These are phyloP conservation scores for Stachybotrys elegans DNA, from an alignment of 2,329 filamentous ascomycete species.

Conservation along the genomic window DNA sequence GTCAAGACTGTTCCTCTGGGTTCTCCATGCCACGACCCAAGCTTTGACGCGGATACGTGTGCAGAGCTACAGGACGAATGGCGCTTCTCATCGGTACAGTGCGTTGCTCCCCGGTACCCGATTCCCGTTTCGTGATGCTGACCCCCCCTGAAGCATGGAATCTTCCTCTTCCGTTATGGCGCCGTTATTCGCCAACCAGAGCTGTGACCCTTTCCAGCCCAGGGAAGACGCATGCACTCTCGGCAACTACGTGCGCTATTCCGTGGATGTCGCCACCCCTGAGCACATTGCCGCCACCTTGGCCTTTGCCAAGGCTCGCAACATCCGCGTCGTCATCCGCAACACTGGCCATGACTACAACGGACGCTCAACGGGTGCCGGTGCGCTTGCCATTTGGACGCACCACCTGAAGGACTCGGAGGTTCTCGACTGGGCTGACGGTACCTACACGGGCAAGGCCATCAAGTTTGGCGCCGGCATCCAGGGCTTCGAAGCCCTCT, in stretches of 20 bases:
- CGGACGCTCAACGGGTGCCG: constrained; percentile 54
- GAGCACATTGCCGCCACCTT: constrained; percentile 26
- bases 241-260: constrained; percentile 39
- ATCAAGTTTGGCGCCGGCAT: constrained; percentile 52
- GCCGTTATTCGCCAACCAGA: constrained; percentile 32
- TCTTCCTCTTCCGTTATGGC: constrained; percentile 23
- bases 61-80: constrained; percentile 35
- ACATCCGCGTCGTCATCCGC: constrained; percentile 45
- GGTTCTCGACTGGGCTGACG: constrained; percentile 34
- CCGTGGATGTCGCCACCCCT: constrained; percentile 26
- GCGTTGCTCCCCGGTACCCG: constrained; percentile 12
- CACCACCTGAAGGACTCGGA: constrained; percentile 35
- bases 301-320: constrained; percentile 24
- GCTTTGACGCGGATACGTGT: constrained; percentile 42
- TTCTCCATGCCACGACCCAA: constrained; percentile 41
- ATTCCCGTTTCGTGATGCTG: too few relatives aligned
- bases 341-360: constrained; percentile 46
- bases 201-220: constrained; percentile 31
- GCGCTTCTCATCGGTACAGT: constrained; percentile 40
- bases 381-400: constrained; percentile 34
- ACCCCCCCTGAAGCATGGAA: too few relatives aligned
- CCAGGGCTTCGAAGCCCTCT: constrained; percentile 41
- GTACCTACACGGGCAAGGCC: constrained; percentile 43
- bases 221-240: constrained; percentile 31
- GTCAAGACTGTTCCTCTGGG: constrained; percentile 47